Conservation (phyloP, 2,329 filamentous ascomycete genomes). For the Sclerotinia nivalis region DNA sequence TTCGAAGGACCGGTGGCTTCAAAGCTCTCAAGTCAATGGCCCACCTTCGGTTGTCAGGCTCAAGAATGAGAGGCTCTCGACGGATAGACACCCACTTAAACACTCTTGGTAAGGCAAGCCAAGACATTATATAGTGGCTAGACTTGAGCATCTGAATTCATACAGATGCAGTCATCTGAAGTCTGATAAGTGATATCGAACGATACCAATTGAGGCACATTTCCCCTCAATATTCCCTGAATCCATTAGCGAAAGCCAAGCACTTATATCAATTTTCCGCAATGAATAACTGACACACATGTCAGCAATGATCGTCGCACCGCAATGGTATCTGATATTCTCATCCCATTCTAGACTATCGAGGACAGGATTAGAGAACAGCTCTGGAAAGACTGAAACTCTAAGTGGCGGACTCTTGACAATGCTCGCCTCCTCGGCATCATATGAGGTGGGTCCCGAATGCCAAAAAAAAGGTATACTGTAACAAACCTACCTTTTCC, state of each 20-base stretch:
- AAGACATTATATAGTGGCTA: not conserved
- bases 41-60: not conserved
- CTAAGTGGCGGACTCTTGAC: not conserved
- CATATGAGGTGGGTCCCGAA: no score
- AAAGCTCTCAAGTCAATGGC: not conserved
- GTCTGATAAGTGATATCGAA: not conserved
- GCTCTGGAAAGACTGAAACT: not conserved
- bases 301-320: not conserved
- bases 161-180: slow-evolving; percentile 5
- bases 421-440: not conserved
- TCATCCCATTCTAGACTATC: not conserved
- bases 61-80: not conserved
- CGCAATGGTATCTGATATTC: not conserved
- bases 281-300: not conserved
- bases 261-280: not conserved
- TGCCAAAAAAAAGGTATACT: no score
- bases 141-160: not conserved
- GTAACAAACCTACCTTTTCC: no score
- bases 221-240: not conserved
- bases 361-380: not conserved
- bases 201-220: not conserved
- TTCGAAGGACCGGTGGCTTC: not conserved
- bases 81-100: not conserved
- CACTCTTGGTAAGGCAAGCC: not conserved
- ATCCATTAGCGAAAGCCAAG: not conserved